Evolutionary conservation across 495 filamentous ascomycete species (phyloP), one percentile per base, ranked within the genome.

Genomic region (Penicillium chermesinum): DNA sequence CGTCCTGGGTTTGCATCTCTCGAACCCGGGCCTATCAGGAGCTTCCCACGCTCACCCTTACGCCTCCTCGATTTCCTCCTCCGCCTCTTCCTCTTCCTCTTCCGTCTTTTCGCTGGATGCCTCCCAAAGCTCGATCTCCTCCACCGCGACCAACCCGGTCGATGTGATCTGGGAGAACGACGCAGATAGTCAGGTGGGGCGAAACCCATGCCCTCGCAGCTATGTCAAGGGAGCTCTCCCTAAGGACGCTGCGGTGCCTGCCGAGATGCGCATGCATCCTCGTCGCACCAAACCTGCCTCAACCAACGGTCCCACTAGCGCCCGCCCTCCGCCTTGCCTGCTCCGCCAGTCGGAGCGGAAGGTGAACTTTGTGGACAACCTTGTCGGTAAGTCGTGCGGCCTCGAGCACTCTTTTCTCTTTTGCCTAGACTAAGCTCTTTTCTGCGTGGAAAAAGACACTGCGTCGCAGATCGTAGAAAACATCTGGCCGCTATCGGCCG

Each of bases 391-490:
- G 93, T 74, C 45, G 38, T n/a, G n/a, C n/a, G 55, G 61, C 49
- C 38, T 44, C 43, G 48, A n/a, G n/a, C 47, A 33, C 46, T 53
- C 53, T 48, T 44, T 38, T 32, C 27, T 51, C 39, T 36, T 45
- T 44, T 46, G 16, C 49, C 25, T 54, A 54, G 38, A 62, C 57
- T 55, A 51, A 58, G 56, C 41, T 9, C 25, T 37, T 45, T 55
- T 63, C 54, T 39, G 1, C 15, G n/a, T 44, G 7, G 39, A 2
- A 27, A 59, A 82, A 98, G 93, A 96, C 78, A 91, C 91, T 58
- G 91, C 91, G 39, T 91, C 93, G 36, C 89, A 96, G 67, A 96
- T 96, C 67, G 91, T 98, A 25, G 91, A 96, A 67, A 88, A 82
- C 21, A 96, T 98, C 56, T 98, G 93, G 93, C 91, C 94, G n/a